Base-by-base conservation (phyloP, 2,329 filamentous ascomycete genomes). In the Claviceps sp. region DNA sequence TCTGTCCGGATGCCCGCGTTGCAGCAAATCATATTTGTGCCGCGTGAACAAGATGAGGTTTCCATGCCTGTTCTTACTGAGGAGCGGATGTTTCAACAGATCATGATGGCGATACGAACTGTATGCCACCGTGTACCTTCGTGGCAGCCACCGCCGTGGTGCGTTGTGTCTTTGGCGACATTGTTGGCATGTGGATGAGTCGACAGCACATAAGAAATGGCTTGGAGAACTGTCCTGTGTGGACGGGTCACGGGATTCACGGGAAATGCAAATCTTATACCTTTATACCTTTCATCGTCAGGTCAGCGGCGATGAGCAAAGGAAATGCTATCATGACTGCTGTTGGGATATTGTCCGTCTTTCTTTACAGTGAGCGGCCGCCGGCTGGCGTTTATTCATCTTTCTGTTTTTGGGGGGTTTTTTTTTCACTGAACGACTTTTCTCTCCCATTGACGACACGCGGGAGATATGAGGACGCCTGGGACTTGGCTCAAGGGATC, bases 21-120 rank as follows among this genome's bases (percentile, higher is more conserved):
- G 5, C 59, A 69, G 51, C 68, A 70, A 55, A 63, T 76, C 44
- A 62, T 72, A 42, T 70, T 76, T 51, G 68, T 76, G 42, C 70
- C 70, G 22, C 62, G 65, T 20, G 65, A 68, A 36, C 64, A 67
- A 42, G 67, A 69, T 46, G 53, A 60, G 22, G 58, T 61, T 38
- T 56, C 57, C 26, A 60, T 66, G 42, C 61, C 64, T 6, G 55
- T 57, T 34, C 60, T 67, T 48, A 60, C 61, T 4, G 61, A 65
- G 46, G 61, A 64, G 49, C 62, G 67, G 37, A 65, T 74, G 56
- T 61, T 61, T 22, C 58, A 61, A 40, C 69, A 71, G 54, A 62
- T 73, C 20, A 52, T 65, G 50, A 64, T 61, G 13, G 69, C 70
- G 9, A 58, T 72, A 40, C 54, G 54, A 9, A 62, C 61, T 4